Percentiles rank a stretch among this genome's conserved stretches.
These are phyloP conservation scores for Nepenthes gracilis DNA, from an alignment of 148 eudicot genomes.

Conservation along the genomic window DNA sequence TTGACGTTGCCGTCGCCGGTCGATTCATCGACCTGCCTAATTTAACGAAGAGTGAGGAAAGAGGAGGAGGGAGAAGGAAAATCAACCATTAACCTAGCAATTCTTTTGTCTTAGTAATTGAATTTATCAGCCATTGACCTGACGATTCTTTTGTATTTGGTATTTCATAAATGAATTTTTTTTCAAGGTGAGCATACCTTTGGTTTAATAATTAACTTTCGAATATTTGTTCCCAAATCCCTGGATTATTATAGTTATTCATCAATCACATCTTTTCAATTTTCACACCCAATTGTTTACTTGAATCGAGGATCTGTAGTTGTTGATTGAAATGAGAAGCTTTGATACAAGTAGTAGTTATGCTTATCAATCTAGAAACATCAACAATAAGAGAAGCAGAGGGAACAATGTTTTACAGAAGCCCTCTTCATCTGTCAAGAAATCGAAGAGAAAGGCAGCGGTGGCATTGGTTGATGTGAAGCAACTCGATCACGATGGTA, in stretches of 20 bases:
- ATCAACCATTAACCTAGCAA: too few relatives aligned
- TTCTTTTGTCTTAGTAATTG: too few relatives aligned
- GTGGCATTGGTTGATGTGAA: conserved; percentile 19
- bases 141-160: too few relatives aligned
- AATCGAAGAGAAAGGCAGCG: conserved; percentile 5
- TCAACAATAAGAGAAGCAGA: conserved; percentile 5
- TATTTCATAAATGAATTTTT: too few relatives aligned
- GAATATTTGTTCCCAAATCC: too few relatives aligned
- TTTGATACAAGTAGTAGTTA: not conserved
- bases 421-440: conserved; percentile 6
- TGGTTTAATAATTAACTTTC: too few relatives aligned
- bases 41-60: not conserved
- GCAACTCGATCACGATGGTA: conserved; percentile 6
- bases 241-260: too few relatives aligned
- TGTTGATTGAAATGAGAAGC: conserved; percentile 1
- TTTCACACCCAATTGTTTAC: not conserved
- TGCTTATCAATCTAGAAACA: not conserved
- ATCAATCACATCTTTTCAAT: not conserved
- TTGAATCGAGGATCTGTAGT: not conserved
- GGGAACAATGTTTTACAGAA: not conserved
- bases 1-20: too few relatives aligned
- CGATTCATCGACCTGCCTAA: too few relatives aligned
- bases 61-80: not conserved
- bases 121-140: too few relatives aligned
- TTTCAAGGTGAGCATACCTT: too few relatives aligned